Evolutionary conservation across 1,139 yeast genomes (phyloP).

Genomic region (Yamadazyma spencermartinsiae): DNA sequence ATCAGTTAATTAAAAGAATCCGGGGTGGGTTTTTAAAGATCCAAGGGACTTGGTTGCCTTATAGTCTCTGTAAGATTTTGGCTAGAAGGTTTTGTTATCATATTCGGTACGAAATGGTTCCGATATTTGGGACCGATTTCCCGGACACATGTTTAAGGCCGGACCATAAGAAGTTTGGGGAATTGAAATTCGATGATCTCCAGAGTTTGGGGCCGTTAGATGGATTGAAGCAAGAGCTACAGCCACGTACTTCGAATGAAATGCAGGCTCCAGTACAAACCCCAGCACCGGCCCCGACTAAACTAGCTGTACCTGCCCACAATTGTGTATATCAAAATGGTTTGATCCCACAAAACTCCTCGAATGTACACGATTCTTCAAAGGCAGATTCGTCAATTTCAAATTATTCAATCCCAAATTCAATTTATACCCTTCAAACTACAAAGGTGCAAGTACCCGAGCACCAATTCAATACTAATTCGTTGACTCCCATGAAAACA

Average conservation of each 20-base stretch:
- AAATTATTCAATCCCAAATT: no score
- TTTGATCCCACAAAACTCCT: neutral
- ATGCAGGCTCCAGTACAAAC: no score
- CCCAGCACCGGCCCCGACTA: no score
- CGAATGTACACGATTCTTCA: no score
- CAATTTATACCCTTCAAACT: no score
- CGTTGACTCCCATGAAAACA: neutral
- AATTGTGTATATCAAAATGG: neutral
- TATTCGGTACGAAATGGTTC: conserved; percentile 74
- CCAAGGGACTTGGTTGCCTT: conserved; percentile 95
- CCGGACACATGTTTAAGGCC: conserved; percentile 72
- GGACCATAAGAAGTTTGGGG: conserved; percentile 66
- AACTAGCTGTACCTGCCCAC: no score
- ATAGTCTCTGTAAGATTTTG: conserved; percentile 61
- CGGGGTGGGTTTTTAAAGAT: conserved; percentile 91
- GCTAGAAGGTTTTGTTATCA: conserved; percentile 78
- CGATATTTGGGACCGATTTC: conserved; percentile 75
- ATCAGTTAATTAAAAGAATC: conserved; percentile 66
- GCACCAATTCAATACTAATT: neutral
- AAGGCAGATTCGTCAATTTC: no score
- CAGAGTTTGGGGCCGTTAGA: no score
- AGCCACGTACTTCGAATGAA: no score
- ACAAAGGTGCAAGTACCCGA: neutral
- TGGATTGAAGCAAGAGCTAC: no score
- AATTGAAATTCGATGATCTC: conserved; percentile 42